Conservation (phyloP, 345 rosid species). For the Eucalyptus lansdowneana region DNA sequence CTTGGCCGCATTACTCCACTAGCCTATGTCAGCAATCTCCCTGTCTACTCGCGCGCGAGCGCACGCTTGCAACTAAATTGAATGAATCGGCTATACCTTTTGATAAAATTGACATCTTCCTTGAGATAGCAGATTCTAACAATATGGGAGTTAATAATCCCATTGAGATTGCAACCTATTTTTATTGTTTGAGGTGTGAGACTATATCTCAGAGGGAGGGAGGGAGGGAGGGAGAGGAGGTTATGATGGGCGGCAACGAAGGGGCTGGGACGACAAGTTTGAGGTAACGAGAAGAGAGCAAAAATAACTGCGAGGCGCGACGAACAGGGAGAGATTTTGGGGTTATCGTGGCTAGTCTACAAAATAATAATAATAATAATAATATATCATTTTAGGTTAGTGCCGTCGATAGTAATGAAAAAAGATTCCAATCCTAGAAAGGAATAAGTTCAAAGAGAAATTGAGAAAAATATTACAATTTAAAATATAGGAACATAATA, state of each 20-base stretch:
- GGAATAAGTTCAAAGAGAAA: not conserved
- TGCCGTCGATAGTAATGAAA: not conserved
- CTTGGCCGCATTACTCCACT: not conserved
- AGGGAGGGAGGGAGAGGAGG: not conserved
- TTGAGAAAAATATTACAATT: not conserved
- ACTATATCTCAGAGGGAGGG: not conserved
- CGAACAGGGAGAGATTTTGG: not conserved
- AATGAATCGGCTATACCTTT: not conserved
- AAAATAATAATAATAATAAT: not conserved
- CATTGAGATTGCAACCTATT: not conserved
- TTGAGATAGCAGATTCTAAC: not conserved
- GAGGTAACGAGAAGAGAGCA: not conserved
- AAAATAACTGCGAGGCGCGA: not conserved
- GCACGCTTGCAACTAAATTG: not conserved
- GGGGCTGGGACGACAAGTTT: not conserved
- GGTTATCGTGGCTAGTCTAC: not conserved
- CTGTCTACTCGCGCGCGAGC: not conserved
- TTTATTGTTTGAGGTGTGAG: not conserved
- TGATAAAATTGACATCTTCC: not conserved
- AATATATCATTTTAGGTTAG: not conserved
- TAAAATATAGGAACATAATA: not conserved
- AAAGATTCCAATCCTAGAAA: not conserved
- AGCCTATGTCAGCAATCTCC: not conserved
- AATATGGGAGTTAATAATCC: not conserved
- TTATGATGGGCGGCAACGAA: not conserved